Evolutionary conservation across 2,329 filamentous ascomycete genomes (phyloP).

Genomic region (Hypoxylon sp.): DNA sequence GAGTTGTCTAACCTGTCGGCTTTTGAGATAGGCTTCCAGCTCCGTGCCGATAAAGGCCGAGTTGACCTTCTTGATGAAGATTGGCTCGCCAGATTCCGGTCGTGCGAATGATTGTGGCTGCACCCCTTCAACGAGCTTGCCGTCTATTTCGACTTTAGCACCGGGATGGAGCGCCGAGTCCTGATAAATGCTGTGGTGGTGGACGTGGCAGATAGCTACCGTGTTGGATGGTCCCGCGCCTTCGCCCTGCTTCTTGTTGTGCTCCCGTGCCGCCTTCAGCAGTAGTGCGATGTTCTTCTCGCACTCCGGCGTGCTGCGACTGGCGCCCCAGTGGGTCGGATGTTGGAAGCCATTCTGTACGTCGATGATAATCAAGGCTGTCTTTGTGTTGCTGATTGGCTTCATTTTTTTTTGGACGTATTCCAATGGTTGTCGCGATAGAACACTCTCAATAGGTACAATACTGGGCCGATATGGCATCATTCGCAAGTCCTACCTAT

Average conservation of each 20-base stretch:
- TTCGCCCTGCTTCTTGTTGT: conserved; percentile 34
- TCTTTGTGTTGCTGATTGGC: conserved; percentile 44
- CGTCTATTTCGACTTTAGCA: conserved; percentile 24
- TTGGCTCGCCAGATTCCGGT: conserved; percentile 52
- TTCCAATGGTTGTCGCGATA: not conserved
- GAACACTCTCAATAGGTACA: not conserved
- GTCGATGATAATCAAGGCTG: conserved; percentile 62
- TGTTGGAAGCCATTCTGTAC: conserved; percentile 59
- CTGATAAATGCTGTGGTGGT: conserved; percentile 56
- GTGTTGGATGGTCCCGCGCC: conserved; percentile 2
- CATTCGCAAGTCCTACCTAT: not conserved
- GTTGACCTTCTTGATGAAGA: conserved; percentile 60
- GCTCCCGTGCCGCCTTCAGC: conserved; percentile 48
- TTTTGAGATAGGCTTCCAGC: conserved; percentile 55
- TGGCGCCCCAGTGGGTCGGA: conserved; percentile 47
- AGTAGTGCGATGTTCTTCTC: conserved; percentile 58
- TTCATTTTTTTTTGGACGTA: conserved; percentile 39
- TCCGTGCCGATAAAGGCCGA: conserved; percentile 61
- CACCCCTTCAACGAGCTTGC: conserved; percentile 49
- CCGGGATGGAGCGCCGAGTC: conserved; percentile 54
- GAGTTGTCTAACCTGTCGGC: conserved; percentile 53
- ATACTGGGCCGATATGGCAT: not conserved
- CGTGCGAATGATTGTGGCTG: conserved; percentile 39
- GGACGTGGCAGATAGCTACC: conserved; percentile 58
- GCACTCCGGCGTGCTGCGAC: conserved; percentile 59